Evolutionary conservation across 352 stramenopile species (phyloP).

Genomic region (Pythium utonaiense): DNA sequence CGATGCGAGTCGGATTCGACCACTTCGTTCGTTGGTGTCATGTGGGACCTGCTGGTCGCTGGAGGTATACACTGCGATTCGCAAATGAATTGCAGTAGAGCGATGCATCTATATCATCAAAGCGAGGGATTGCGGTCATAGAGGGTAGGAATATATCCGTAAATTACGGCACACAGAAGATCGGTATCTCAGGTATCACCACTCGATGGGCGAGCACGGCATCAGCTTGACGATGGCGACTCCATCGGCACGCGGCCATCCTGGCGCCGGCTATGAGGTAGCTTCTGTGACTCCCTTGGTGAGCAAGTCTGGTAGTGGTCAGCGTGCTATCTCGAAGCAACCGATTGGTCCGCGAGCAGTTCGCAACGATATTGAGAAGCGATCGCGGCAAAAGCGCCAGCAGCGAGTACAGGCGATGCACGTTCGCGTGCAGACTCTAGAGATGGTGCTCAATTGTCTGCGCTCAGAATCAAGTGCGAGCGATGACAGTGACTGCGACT

Average conservation of each 20-base stretch:
- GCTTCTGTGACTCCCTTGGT: too few species aligned
- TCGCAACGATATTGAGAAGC: conserved; percentile 6
- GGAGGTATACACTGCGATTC: too few species aligned
- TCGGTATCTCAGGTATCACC: too few species aligned
- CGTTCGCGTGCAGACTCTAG: not conserved
- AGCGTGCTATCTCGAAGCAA: too few species aligned
- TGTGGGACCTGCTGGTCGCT: not conserved
- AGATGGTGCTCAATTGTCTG: conserved; percentile 1
- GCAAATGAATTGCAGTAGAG: not conserved
- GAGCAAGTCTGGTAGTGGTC: too few species aligned
- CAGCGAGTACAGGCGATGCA: conserved; percentile 2
- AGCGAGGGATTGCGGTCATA: not conserved
- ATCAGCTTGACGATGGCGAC: too few species aligned
- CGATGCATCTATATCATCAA: not conserved
- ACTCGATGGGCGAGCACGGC: too few species aligned
- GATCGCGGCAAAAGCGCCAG: conserved; percentile 1
- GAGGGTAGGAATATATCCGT: too few species aligned
- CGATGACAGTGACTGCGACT: not conserved
- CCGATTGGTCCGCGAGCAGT: not conserved
- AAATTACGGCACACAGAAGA: too few species aligned
- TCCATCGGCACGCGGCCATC: too few species aligned
- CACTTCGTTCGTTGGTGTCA: not conserved
- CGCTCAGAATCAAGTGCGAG: not conserved
- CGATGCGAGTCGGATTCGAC: not conserved
- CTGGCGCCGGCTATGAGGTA: too few species aligned